These are phyloP conservation scores for Kwoniella bestiolae DNA, from an alignment of 768 basidiomycete genomes.

Conservation along the genomic window DNA sequence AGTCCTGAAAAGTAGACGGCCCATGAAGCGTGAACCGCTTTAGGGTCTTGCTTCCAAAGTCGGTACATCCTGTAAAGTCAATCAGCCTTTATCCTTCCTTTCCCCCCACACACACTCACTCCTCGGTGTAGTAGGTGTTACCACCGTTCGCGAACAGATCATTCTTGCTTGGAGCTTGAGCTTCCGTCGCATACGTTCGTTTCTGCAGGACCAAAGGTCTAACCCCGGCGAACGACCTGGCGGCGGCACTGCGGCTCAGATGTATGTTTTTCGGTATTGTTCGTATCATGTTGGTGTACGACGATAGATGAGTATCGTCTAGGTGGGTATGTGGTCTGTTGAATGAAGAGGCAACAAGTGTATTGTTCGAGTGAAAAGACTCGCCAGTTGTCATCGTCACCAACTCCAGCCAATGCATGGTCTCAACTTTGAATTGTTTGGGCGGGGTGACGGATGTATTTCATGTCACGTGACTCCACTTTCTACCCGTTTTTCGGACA, in stretches of 20 bases:
- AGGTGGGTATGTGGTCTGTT: neutral
- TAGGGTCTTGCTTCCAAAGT: constrained; percentile 75
- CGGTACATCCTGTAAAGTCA: constrained; percentile 72
- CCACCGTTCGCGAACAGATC: constrained; percentile 83
- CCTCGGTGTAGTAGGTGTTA: constrained; percentile 90
- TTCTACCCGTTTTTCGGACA: constrained; percentile 1
- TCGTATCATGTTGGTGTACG: constrained; percentile 38
- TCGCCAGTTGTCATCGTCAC: no score
- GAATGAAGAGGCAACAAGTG: no score
- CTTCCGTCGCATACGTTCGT: constrained; percentile 46
- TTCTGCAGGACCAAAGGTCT: constrained; percentile 17
- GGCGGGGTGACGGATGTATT: neutral
- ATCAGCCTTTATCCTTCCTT: neutral
- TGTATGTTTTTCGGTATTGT: constrained; percentile 35
- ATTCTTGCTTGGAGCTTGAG: constrained; percentile 51
- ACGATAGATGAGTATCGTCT: constrained; percentile 17
- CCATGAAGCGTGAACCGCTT: constrained; percentile 93
- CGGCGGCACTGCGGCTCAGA: neutral
- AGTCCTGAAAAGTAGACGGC: constrained; percentile 89
- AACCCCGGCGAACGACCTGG: constrained; percentile 2
- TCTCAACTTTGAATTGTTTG: constrained; percentile 7
- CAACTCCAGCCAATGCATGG: no score
- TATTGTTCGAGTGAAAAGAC: no score
- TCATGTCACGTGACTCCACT: neutral
- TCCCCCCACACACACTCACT: constrained; percentile 62